Conservation (phyloP, 371 early-diverging fungal species). For the Lichtheimia hyalospora region DNA sequence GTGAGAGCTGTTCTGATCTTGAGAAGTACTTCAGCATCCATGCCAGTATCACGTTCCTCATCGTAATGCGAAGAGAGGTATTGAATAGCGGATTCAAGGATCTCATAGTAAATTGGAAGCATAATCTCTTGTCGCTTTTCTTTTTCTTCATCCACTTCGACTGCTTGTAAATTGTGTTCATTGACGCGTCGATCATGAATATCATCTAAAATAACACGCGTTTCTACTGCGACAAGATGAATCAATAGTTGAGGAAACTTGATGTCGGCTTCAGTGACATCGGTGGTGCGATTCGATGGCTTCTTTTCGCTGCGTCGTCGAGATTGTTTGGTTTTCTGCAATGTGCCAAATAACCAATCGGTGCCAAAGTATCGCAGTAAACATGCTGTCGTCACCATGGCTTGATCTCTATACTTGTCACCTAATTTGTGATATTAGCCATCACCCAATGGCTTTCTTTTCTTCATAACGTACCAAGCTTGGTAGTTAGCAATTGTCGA, state of each 20-base stretch:
- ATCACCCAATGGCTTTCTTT: neutral
- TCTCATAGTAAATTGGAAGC: slow-evolving; percentile 47
- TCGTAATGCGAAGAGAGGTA: slow-evolving; percentile 29
- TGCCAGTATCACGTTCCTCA: slow-evolving; percentile 26
- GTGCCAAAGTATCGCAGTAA: slow-evolving; percentile 41
- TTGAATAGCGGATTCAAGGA: slow-evolving; percentile 45
- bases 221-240: slow-evolving; percentile 49
- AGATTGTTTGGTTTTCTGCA: slow-evolving; percentile 23
- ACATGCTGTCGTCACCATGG: slow-evolving; percentile 26
- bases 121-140: slow-evolving; percentile 33
- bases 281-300: neutral
- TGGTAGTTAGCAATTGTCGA: slow-evolving; percentile 37
- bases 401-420: slow-evolving; percentile 31
- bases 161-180: slow-evolving; percentile 20
- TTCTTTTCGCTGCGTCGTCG: slow-evolving; percentile 21
- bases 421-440: slow-evolving; percentile 10
- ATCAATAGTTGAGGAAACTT: slow-evolving; percentile 47
- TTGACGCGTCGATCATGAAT: slow-evolving; percentile 30
- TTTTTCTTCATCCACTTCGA: slow-evolving; percentile 17
- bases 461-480: slow-evolving; percentile 25
- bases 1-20: slow-evolving; percentile 41
- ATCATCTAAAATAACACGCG: slow-evolving; percentile 53
- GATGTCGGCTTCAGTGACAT: slow-evolving; percentile 25
- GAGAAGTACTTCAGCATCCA: slow-evolving; percentile 43
- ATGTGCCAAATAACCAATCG: slow-evolving; percentile 42